A percentile compares a stretch with the other conserved stretches of the same genome.
These are phyloP conservation scores for Lachnellula arida DNA, from an alignment of 2,329 filamentous ascomycete species.

Conservation along the genomic window DNA sequence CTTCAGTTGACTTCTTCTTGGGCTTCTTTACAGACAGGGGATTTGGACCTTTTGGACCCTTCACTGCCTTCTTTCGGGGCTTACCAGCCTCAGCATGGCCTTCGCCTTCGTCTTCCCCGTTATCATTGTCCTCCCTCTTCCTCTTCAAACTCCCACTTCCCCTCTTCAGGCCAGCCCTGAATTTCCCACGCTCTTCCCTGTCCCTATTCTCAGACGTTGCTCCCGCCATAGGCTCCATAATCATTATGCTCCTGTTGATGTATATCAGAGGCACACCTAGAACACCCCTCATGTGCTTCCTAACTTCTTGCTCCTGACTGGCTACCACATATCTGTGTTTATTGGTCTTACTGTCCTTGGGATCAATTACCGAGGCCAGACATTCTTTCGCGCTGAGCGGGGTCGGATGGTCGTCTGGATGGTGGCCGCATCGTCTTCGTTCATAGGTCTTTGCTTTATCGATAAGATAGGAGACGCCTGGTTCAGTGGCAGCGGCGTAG, in stretches of 20 bases:
- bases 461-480: constrained; percentile 52
- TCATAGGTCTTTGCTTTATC: constrained; percentile 71
- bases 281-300: constrained; percentile 60
- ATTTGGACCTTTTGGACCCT: constrained; percentile 65
- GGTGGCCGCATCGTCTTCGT: constrained; percentile 73
- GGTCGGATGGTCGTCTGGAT: constrained; percentile 64
- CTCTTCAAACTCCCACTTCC: constrained; percentile 36
- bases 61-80: constrained; percentile 53
- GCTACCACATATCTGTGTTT: constrained; percentile 78
- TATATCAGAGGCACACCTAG: constrained; percentile 73
- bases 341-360: constrained; percentile 66
- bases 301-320: constrained; percentile 62
- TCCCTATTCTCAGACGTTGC: constrained; percentile 59
- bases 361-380: constrained; percentile 69
- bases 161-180: constrained; percentile 61
- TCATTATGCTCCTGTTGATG: constrained; percentile 74
- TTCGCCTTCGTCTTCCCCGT: constrained; percentile 8
- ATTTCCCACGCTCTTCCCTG: constrained; percentile 69
- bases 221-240: constrained; percentile 70
- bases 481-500: constrained; percentile 57
- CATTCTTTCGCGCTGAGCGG: constrained; percentile 68
- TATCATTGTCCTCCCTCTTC: constrained; percentile 31
- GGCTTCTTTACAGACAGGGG: constrained; percentile 66
- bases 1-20: constrained; percentile 48
- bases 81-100: constrained; percentile 29